Conservation (phyloP, 164 flowering plant species). For the Stephania cephalantha region DNA sequence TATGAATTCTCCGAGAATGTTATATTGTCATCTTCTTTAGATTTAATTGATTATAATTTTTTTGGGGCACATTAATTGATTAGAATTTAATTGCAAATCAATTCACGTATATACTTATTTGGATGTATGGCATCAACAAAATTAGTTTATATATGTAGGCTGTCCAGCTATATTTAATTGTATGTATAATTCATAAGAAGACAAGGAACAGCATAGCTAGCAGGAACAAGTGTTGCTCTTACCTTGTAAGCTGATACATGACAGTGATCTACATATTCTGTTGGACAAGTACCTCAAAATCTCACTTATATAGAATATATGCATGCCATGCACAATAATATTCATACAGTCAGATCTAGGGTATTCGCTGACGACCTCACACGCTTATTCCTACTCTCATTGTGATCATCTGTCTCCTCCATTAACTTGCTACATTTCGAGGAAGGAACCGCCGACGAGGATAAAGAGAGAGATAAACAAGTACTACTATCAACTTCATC, state of each 20-base stretch:
- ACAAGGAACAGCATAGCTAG: background rate
- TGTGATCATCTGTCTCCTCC: constrained; percentile 13
- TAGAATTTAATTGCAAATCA: too few relatives aligned
- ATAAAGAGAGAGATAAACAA: constrained; percentile 40
- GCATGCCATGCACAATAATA: constrained; percentile 20
- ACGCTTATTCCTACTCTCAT: constrained; percentile 14
- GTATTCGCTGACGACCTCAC: constrained; percentile 42
- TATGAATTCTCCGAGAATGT: too few relatives aligned
- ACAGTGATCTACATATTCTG: constrained; percentile 14
- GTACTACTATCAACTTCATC: constrained; percentile 15
- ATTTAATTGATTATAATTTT: too few relatives aligned
- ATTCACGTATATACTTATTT: too few relatives aligned
- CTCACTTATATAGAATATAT: constrained; percentile 39
- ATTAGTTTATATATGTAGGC: too few relatives aligned
- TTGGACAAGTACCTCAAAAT: constrained; percentile 59
- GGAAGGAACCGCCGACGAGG: constrained; percentile 11
- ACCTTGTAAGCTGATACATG: constrained; percentile 12
- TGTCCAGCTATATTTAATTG: too few relatives aligned
- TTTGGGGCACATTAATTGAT: too few relatives aligned
- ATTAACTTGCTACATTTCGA: constrained; percentile 28
- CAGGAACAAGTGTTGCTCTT: constrained; percentile 19
- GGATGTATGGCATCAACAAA: background rate
- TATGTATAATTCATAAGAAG: background rate
- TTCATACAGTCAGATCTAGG: constrained; percentile 87
- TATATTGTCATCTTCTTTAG: too few relatives aligned